phyloP scores from a whole-genome alignment of 306 rosid species.

The Astragalus membranaceus region DNA sequence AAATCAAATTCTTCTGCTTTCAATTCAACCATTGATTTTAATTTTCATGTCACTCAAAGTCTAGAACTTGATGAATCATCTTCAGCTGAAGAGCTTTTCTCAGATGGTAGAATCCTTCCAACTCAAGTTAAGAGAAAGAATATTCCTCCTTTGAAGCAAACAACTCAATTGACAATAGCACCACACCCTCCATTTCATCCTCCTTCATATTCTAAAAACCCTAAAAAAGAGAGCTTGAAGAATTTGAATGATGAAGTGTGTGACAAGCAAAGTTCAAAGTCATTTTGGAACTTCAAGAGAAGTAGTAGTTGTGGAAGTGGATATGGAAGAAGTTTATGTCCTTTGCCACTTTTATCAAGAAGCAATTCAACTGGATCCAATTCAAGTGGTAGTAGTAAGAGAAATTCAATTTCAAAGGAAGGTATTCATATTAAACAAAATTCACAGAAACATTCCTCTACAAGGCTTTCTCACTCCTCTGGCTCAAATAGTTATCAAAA shows the following conservation, averaged over 20 bases:
- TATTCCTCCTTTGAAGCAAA: constrained; percentile 13
- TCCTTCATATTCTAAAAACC: background rate
- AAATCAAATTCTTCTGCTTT: constrained; percentile 53
- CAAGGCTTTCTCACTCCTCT: constrained; percentile 21
- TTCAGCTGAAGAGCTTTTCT: constrained; percentile 86
- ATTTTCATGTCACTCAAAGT: constrained; percentile 52
- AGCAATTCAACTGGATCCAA: constrained; percentile 82
- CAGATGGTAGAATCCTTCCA: constrained; percentile 67
- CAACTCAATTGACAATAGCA: constrained; percentile 5
- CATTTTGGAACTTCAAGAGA: constrained; percentile 80
- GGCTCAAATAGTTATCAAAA: constrained; percentile 34
- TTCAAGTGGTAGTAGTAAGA: constrained; percentile 31
- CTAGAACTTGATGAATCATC: constrained; percentile 57
- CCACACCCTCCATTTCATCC: constrained; percentile 17
- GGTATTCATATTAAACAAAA: constrained; percentile 32
- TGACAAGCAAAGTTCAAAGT: constrained; percentile 49
- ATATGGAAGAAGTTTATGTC: constrained; percentile 65
- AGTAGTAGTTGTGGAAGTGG: constrained; percentile 86
- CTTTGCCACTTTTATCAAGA: constrained; percentile 71
- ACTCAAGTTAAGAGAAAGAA: constrained; percentile 51
- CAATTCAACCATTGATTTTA: constrained; percentile 58
- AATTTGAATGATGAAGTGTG: constrained; percentile 33
- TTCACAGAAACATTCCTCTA: constrained; percentile 33
- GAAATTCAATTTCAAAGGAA: constrained; percentile 36
- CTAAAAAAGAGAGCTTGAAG: constrained; percentile 29